phyloP scores from a whole-genome alignment of 2,329 filamentous ascomycete genomes.

The Microascus cirrosus region DNA sequence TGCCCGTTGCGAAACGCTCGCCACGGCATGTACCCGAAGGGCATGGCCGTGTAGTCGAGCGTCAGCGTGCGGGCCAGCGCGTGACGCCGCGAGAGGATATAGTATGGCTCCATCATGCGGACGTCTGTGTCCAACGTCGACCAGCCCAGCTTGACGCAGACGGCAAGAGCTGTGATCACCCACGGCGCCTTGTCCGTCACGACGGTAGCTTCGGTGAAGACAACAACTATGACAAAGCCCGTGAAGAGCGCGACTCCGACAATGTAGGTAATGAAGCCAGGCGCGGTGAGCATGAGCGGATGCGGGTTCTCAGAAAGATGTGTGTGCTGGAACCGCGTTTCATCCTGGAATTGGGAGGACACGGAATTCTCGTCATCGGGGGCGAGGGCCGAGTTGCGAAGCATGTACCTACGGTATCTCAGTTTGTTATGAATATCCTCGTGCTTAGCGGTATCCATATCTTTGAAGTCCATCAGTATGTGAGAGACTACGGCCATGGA shows the following conservation, averaged over 20 bases:
- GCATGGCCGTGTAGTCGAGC: slow-evolving; percentile 62
- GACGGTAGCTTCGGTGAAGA: slow-evolving; percentile 44
- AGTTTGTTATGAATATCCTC: slow-evolving; percentile 57
- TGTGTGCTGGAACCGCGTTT: slow-evolving; percentile 34
- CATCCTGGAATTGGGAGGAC: slow-evolving; percentile 16
- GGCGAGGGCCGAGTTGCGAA: slow-evolving; percentile 60
- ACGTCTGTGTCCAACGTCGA: slow-evolving; percentile 56
- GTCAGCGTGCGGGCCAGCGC: slow-evolving; percentile 55
- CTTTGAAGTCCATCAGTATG: slow-evolving; percentile 63
- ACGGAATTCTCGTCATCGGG: slow-evolving; percentile 43
- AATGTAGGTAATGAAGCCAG: slow-evolving; percentile 50
- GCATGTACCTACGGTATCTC: slow-evolving; percentile 54
- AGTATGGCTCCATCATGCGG: slow-evolving; percentile 66
- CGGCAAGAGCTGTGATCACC: slow-evolving; percentile 53
- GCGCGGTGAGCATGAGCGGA: slow-evolving; percentile 54
- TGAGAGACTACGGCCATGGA: slow-evolving; percentile 66
- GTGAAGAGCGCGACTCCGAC: slow-evolving; percentile 44
- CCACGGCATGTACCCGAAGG: slow-evolving; percentile 54
- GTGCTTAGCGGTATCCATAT: slow-evolving; percentile 56
- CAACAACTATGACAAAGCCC: slow-evolving; percentile 45
- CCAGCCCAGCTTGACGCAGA: slow-evolving; percentile 58
- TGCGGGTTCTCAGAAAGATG: slow-evolving; percentile 51
- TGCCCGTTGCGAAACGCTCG: slow-evolving; percentile 53
- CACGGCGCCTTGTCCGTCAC: slow-evolving; percentile 53
- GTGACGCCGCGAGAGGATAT: slow-evolving; percentile 54